A percentile compares a stretch with the other conserved stretches of the same genome.
Conservation (phyloP, 768 basidiomycete species). For the Suillus brevipes region DNA sequence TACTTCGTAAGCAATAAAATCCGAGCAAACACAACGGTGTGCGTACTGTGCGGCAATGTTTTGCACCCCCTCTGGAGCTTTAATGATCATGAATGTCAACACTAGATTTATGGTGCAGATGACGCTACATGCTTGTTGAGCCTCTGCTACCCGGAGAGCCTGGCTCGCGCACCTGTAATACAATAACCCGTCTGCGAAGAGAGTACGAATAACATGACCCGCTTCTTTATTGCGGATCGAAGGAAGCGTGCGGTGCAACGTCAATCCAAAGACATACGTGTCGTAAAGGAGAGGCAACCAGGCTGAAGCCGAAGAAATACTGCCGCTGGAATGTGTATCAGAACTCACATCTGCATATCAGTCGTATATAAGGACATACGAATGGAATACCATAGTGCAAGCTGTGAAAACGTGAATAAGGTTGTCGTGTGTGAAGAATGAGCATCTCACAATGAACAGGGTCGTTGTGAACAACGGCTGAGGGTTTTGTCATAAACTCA, state of each 20-base stretch:
- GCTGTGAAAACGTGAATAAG: constrained; percentile 27
- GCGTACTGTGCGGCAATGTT: constrained; percentile 37
- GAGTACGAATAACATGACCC: constrained; percentile 24
- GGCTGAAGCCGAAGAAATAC: constrained; percentile 36
- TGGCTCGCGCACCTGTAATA: constrained; percentile 33
- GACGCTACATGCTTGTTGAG: constrained; percentile 23
- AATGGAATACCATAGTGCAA: constrained; percentile 42
- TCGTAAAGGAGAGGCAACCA: constrained; percentile 45
- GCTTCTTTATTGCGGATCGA: constrained; percentile 18
- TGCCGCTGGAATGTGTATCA: constrained; percentile 13
- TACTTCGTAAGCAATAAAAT: background rate
- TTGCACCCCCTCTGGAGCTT: constrained; percentile 28
- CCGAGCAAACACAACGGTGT: background rate
- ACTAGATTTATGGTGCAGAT: constrained; percentile 41
- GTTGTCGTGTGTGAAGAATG: constrained; percentile 25
- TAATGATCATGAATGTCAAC: constrained; percentile 40
- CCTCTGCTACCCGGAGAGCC: background rate
- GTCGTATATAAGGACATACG: constrained; percentile 20
- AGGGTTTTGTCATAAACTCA: background rate
- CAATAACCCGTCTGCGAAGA: constrained; percentile 35
- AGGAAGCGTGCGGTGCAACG: constrained; percentile 31
- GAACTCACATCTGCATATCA: background rate
- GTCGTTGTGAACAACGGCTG: constrained; percentile 16
- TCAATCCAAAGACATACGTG: constrained; percentile 36
- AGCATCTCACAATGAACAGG: constrained; percentile 13